Percentiles rank a stretch among this genome's conserved stretches.
These are phyloP conservation scores for Aspergillus aculeatus DNA, from an alignment of 2,329 filamentous ascomycete species.

Conservation along the genomic window DNA sequence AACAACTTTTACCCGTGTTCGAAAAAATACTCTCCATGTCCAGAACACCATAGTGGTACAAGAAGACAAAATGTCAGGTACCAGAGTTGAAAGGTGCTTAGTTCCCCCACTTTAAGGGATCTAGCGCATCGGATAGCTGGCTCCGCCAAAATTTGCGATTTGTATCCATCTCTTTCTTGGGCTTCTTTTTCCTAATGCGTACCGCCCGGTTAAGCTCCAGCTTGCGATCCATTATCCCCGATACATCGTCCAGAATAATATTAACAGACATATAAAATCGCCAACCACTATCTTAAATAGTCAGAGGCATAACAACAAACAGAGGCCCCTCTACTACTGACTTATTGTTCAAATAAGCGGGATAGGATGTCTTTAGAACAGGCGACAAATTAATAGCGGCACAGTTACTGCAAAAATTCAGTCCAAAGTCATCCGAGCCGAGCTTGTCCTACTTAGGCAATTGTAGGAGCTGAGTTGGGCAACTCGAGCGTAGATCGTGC, in stretches of 20 bases:
- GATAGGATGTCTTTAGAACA: too few relatives aligned
- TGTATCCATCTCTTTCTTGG: constrained; percentile 2
- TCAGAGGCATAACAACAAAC: too few relatives aligned
- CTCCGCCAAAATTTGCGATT: neutral
- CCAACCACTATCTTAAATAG: too few relatives aligned
- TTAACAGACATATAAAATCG: too few relatives aligned
- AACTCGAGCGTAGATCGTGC: constrained; percentile 16
- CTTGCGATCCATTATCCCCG: too few relatives aligned
- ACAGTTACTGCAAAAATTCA: too few relatives aligned
- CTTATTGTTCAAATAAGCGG: too few relatives aligned
- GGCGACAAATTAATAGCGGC: too few relatives aligned
- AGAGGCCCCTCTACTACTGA: too few relatives aligned
- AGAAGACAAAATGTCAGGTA: constrained; percentile 14
- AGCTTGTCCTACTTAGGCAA: constrained; percentile 17
- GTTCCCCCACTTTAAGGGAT: constrained; percentile 5
- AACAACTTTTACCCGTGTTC: neutral
- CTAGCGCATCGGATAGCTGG: constrained; percentile 5
- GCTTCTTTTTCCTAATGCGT: neutral
- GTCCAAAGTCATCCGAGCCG: neutral
- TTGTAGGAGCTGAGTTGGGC: constrained; percentile 15
- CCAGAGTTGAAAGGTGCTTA: constrained; percentile 11
- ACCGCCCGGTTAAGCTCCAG: too few relatives aligned
- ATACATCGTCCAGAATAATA: too few relatives aligned
- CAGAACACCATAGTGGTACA: neutral
- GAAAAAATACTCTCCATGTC: neutral